phyloP scores from a whole-genome alignment of 768 basidiomycete genomes.

The Steccherinum ochraceum region DNA sequence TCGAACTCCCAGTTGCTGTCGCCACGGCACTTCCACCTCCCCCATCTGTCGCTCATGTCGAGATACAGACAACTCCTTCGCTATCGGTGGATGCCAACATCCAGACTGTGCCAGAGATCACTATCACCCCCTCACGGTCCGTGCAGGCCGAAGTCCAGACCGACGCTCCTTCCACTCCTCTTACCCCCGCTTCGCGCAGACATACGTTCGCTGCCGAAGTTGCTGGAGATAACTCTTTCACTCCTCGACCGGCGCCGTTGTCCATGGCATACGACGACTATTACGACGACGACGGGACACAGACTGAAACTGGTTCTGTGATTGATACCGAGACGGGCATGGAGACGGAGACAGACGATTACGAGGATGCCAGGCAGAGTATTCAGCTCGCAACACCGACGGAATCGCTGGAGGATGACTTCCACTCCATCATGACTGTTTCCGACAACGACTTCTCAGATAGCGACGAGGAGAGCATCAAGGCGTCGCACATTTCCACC shows the following conservation, averaged over 20 bases:
- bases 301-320: conserved; percentile 43
- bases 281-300: conserved; percentile 38
- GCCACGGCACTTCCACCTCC: conserved; percentile 15
- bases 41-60: conserved; percentile 24
- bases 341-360: conserved; percentile 66
- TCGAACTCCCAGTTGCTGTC: conserved; percentile 21
- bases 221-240: conserved; percentile 27
- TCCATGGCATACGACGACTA: conserved; percentile 23
- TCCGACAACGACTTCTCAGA: conserved; percentile 64
- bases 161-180: background rate
- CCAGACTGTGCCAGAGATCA: conserved; percentile 20
- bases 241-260: conserved; percentile 6
- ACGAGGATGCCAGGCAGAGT: conserved; percentile 70
- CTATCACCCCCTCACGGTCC: background rate
- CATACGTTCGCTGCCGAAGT: conserved; percentile 16
- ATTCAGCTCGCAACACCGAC: conserved; percentile 57
- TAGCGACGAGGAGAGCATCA: conserved; percentile 67
- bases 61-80: conserved; percentile 31
- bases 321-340: conserved; percentile 52
- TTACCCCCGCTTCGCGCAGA: background rate
- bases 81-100: conserved; percentile 27
- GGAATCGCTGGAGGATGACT: conserved; percentile 65
- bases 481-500: conserved; percentile 43
- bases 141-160: conserved; percentile 17
- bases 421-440: conserved; percentile 67